Evolutionary conservation across 192 early-diverging fungal genomes (phyloP).

Genomic region (Chytriomyces confervae): DNA sequence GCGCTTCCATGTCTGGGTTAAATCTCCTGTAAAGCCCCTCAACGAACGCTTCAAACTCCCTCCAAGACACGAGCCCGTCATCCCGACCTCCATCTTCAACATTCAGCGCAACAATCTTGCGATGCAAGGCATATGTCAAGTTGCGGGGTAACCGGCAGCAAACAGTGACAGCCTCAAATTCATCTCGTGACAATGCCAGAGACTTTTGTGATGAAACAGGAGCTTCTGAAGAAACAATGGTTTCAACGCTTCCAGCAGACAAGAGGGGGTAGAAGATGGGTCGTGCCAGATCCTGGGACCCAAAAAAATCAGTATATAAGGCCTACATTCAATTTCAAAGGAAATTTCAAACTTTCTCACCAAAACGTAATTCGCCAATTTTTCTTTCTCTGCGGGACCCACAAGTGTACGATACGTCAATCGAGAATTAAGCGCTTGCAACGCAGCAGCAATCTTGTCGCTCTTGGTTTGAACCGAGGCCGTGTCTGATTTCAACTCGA

Average conservation of each 20-base stretch:
- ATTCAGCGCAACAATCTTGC: conserved; percentile 2
- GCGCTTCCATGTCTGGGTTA: conserved; percentile 27
- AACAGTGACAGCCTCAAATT: conserved; percentile 29
- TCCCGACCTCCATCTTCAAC: background rate
- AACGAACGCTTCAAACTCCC: conserved; percentile 34
- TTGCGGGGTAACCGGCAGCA: conserved; percentile 27
- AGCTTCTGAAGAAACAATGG: background rate
- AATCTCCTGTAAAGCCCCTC: conserved; percentile 23
- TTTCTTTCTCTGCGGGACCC: conserved; percentile 20
- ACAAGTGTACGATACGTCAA: conserved; percentile 19
- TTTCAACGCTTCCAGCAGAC: background rate
- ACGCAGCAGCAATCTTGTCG: conserved; percentile 12
- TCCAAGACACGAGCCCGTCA: conserved; percentile 17
- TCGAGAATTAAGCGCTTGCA: conserved; percentile 23
- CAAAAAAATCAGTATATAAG: background rate
- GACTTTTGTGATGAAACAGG: conserved; percentile 1
- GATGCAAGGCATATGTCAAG: conserved; percentile 21
- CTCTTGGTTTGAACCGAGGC: conserved; percentile 20
- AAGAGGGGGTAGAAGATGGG: conserved; percentile 23
- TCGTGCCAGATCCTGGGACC: conserved; percentile 6
- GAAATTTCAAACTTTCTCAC: background rate
- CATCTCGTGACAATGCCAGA: background rate
- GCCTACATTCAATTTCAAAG: background rate
- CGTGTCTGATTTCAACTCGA: background rate
- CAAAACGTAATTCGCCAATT: conserved; percentile 30